Base-by-base conservation (phyloP, 2,329 filamentous ascomycete species). In the Phialophora chinensis region DNA sequence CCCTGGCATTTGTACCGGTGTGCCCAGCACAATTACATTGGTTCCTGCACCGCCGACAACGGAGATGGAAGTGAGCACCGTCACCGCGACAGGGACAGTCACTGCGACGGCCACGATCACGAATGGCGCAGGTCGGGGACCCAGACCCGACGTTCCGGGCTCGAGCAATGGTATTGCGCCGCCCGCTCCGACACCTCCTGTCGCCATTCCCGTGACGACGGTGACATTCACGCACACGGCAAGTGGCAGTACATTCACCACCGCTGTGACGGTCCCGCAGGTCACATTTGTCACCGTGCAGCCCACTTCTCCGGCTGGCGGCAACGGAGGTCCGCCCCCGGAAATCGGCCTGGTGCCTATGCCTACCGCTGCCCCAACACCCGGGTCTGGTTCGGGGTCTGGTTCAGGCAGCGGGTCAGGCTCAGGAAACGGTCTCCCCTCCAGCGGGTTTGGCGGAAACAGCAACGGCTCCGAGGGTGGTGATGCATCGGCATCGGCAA, bases 1-100 rank as follows among this genome's bases (percentile, higher is more conserved):
- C 59, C 92, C 93, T n/a, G 91, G 85, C 70, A 91, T 98, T 74
- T 87, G 92, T 75, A 96, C 91, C 58, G 88, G 86, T 69, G 88
- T 92, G 72, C 87, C 90, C 27, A 83, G 84, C 47, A 84, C 84
- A 63, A 85, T 89, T 78, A 82, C 80, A 6, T 77, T 84, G n/a
- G 75, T 76, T 31, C 79, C 80, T 35, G 83, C 87, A 75, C 85
- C 86, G 35, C 81, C 83, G 61, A 69, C 63, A 20, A 23, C 70
- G 23, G 57, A 66, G 17, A 66, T 55, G 10, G 44, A 60, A 42
- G 55, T 54, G 10, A 27, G 38, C n/a, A 60, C 56, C 12, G 63
- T 42, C 27, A 62, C 59, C 23, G 23, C 20, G 17, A 65, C 56
- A 17, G 71, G 77, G 14, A 80, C 81, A 27, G 74, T 80, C 56